phyloP scores from a whole-genome alignment of 441 rosid genomes.

The Brassica hybrid region DNA sequence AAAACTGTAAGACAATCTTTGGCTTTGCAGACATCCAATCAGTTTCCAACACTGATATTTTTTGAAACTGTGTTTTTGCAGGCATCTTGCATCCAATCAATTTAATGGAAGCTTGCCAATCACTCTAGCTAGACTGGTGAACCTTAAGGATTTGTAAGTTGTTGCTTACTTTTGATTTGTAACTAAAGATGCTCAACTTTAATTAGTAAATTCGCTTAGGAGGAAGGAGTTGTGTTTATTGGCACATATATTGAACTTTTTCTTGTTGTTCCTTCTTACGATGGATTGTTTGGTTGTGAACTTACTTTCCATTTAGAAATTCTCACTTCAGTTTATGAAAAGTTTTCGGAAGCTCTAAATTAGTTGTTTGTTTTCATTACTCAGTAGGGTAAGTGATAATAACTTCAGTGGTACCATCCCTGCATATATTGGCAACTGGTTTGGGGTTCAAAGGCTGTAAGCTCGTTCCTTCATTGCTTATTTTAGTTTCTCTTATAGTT shows the following conservation, averaged over 20 bases:
- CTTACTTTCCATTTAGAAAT: neutral
- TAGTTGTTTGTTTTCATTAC: neutral
- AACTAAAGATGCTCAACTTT: neutral
- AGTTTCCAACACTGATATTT: neutral
- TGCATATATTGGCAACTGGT: constrained; percentile 31
- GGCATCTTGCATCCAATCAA: neutral
- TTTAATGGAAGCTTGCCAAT: neutral
- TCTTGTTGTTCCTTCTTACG: neutral
- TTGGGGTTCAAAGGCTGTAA: neutral
- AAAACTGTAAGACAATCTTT: neutral
- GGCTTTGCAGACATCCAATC: neutral
- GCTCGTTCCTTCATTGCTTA: neutral
- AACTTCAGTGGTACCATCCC: constrained; percentile 33
- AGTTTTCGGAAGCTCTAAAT: neutral
- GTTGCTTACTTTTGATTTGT: neutral
- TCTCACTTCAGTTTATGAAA: too few species aligned
- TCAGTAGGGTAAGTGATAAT: constrained; percentile 33
- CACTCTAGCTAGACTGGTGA: neutral
- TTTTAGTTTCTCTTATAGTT: neutral
- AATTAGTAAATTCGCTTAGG: neutral
- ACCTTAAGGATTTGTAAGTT: neutral
- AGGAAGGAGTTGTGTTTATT: neutral
- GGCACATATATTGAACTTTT: neutral
- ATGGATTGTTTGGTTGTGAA: neutral
- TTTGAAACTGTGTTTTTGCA: neutral